Evolutionary conservation across 2,329 filamentous ascomycete species (phyloP).

Genomic region (Diaporthe citriasiana): DNA sequence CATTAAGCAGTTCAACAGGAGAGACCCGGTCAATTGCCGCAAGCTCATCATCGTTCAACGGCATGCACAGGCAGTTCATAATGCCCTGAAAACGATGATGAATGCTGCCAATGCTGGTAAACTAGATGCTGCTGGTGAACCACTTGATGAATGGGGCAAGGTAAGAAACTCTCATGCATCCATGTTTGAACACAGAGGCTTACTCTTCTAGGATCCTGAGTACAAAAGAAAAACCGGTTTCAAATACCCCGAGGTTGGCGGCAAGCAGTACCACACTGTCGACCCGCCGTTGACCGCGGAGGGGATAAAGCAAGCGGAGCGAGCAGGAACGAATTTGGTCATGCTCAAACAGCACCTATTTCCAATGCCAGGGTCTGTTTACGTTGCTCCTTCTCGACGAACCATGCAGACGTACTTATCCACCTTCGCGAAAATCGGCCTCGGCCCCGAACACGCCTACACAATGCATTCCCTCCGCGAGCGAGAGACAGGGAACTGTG

Average conservation of each 20-base stretch:
- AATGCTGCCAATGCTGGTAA: too few relatives aligned
- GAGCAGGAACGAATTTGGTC: background rate
- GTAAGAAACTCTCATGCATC: background rate
- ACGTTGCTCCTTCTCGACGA: too few relatives aligned
- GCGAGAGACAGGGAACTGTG: background rate
- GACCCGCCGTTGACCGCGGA: background rate
- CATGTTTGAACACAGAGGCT: background rate
- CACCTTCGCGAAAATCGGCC: background rate
- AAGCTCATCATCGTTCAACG: background rate
- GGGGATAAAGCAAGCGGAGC: background rate
- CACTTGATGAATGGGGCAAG: background rate
- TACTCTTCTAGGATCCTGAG: background rate
- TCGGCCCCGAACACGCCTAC: background rate
- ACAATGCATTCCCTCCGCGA: background rate
- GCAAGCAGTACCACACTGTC: background rate
- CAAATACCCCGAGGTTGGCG: fast-evolving
- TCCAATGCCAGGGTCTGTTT: background rate
- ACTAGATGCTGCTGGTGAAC: too few relatives aligned
- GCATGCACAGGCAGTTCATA: background rate
- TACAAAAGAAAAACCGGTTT: background rate
- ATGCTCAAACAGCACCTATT: background rate
- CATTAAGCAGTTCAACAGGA: background rate
- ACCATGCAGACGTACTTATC: background rate
- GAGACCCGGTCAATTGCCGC: background rate
- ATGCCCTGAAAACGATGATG: background rate